Evolutionary conservation across 768 basidiomycete species (phyloP).

Genomic region (Tulasnella sp.): DNA sequence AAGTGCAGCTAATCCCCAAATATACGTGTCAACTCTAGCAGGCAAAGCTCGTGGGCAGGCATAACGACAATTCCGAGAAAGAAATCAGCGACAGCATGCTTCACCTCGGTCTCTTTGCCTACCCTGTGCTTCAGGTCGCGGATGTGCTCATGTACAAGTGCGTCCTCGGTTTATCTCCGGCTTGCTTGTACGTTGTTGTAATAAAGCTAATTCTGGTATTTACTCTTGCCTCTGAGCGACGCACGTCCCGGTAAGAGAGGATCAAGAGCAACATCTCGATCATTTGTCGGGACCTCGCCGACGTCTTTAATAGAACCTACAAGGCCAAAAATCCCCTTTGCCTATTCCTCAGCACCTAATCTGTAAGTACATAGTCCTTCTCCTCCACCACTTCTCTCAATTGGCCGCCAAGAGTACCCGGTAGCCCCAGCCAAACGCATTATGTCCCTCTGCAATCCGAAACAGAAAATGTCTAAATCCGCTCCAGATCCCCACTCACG

Average conservation of each 20-base stretch:
- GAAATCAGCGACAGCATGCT: slow-evolving; percentile 74
- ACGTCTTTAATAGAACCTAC: slow-evolving; percentile 68
- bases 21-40: too few species aligned
- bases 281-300: slow-evolving; percentile 74
- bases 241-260: slow-evolving; percentile 92
- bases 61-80: slow-evolving; percentile 63
- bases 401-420: neutral
- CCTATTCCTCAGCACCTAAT: slow-evolving; percentile 60
- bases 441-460: slow-evolving; percentile 76
- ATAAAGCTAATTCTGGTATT: neutral
- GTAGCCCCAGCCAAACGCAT: slow-evolving; percentile 78
- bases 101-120: slow-evolving; percentile 79
- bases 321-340: slow-evolving; percentile 34
- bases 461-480: slow-evolving; percentile 93
- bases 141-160: slow-evolving; percentile 83
- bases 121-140: slow-evolving; percentile 88
- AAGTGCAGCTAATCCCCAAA: too few species aligned
- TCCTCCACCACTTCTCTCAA: neutral
- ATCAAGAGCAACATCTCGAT: slow-evolving; percentile 91
- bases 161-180: too few species aligned
- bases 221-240: slow-evolving; percentile 47
- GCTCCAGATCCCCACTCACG: slow-evolving; percentile 66
- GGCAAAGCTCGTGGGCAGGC: slow-evolving; percentile 63
- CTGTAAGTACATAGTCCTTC: slow-evolving; percentile 55
- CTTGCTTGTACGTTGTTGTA: neutral